phyloP scores from a whole-genome alignment of 495 filamentous ascomycete genomes.

The Neurospora sp. region DNA sequence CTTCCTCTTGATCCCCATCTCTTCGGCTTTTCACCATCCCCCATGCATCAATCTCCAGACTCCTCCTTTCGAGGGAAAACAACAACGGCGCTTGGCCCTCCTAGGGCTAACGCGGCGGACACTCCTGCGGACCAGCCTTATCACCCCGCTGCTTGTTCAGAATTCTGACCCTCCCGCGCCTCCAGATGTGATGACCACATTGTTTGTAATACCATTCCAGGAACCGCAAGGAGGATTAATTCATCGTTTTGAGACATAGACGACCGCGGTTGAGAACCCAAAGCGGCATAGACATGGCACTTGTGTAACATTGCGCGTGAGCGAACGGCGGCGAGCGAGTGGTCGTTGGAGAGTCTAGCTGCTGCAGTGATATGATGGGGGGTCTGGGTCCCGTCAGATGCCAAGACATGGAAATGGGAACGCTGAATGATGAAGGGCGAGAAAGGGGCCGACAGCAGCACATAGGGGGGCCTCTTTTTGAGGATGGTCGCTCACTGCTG shows the following conservation, averaged over 20 bases:
- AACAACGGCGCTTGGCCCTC: neutral
- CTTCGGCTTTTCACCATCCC: neutral
- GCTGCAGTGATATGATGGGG: neutral
- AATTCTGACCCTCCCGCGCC: neutral
- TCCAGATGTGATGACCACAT: neutral
- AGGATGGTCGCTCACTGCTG: neutral
- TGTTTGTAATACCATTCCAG: neutral
- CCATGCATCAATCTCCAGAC: neutral
- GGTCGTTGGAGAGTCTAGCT: neutral
- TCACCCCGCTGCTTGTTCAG: neutral
- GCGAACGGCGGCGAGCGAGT: neutral
- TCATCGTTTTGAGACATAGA: neutral
- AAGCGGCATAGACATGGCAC: neutral
- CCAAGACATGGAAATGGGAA: neutral
- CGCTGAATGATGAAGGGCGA: neutral
- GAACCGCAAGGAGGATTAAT: neutral
- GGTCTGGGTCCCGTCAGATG: neutral
- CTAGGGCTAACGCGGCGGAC: neutral
- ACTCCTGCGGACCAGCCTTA: neutral
- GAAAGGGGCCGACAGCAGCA: neutral
- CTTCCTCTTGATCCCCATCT: neutral
- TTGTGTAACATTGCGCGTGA: neutral
- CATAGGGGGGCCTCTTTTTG: neutral
- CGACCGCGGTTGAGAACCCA: neutral
- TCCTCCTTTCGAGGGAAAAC: neutral